Evolutionary conservation across 129 eudicot species (phyloP), one percentile per base, ranked within the genome.

Genomic region (Cynara cardunculus): DNA sequence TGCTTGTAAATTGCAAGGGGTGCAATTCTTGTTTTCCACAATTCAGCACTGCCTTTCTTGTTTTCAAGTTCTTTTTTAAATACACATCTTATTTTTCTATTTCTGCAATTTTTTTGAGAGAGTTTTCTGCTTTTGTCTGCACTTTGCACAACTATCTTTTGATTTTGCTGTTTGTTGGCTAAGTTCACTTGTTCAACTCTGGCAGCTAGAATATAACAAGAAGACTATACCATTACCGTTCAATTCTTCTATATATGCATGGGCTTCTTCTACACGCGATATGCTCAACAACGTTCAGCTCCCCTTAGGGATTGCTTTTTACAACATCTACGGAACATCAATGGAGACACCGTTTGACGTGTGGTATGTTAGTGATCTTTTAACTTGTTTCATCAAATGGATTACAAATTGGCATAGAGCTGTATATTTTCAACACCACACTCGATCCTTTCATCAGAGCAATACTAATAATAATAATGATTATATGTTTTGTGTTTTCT

Each of bases 291-390:
- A 39, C 71, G 90, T 91, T 28, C 82, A 86, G 41, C 85, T 92
- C 4, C 99, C 99, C 0, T 31, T 87, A 80, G 97, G 97, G 41
- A 77, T 94, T 69, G 66, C 85, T 6, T 94, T 94, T 82, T 94
- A 92, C 82, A 94, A 87, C 87, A 90, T 94, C 25, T 94, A 78
- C 66, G 99, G 97, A 78, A 94, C 96, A 80, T 82, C 90, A 74
- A 71, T 76, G 1, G 99, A 94, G 71, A 92, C 97, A n/a, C 99
- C 99, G 69, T 94, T 92, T 74, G 93, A 94, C 82, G 96, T 92
- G 71, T 87, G 94, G 99, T 94, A 88, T 24, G 99, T 79, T 56
- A 69, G 13, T 21, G 62, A 83, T 35, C 21, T 12, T 6, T 82
- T 32, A 32, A 59, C 53, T 46, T 46, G 21, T 62, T 64, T 4